A percentile compares a stretch with the other conserved stretches of the same genome.
phyloP scores from a whole-genome alignment of 2,329 filamentous ascomycete species.

The Plenodomus biglobosus region DNA sequence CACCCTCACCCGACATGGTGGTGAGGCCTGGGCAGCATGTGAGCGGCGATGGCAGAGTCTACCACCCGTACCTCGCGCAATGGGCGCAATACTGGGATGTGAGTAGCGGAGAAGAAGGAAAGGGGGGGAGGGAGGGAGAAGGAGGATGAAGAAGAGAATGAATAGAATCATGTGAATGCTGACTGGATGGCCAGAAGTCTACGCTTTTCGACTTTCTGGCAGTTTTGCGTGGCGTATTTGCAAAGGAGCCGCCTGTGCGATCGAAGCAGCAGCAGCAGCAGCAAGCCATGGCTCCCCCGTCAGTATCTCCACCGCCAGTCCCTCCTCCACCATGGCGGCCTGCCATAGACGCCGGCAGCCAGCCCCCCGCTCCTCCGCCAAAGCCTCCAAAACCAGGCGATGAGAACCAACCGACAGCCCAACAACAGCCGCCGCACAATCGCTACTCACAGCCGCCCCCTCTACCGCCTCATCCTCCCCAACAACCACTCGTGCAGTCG shows the following conservation, averaged over 20 bases:
- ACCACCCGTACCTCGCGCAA: conserved; percentile 90
- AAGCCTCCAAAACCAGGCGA: conserved; percentile 51
- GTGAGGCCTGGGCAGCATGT: conserved; percentile 94
- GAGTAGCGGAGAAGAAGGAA: conserved; percentile 46
- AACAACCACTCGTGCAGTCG: conserved; percentile 20
- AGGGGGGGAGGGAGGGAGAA: too few species aligned
- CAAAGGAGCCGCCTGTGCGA: conserved; percentile 90
- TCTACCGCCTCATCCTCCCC: conserved; percentile 38
- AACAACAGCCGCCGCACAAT: conserved; percentile 25
- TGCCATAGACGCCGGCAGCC: conserved; percentile 32
- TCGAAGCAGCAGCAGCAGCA: conserved; percentile 58
- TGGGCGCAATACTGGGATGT: conserved; percentile 93
- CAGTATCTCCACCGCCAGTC: conserved; percentile 47
- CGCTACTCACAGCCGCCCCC: conserved; percentile 37
- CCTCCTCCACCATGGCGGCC: conserved; percentile 64
- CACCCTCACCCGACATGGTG: conserved; percentile 82
- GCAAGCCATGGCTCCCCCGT: conserved; percentile 34
- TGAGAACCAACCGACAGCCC: conserved; percentile 25
- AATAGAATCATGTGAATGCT: conserved; percentile 7
- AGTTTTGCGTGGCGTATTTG: conserved; percentile 82
- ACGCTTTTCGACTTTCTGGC: conserved; percentile 79
- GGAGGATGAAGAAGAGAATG: too few species aligned
- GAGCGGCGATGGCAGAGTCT: conserved; percentile 87
- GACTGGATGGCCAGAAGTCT: conserved; percentile 64
- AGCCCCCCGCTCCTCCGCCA: conserved; percentile 47